These are phyloP conservation scores for Lecanicillium sp. DNA, from an alignment of 2,329 filamentous ascomycete species.

Conservation along the genomic window DNA sequence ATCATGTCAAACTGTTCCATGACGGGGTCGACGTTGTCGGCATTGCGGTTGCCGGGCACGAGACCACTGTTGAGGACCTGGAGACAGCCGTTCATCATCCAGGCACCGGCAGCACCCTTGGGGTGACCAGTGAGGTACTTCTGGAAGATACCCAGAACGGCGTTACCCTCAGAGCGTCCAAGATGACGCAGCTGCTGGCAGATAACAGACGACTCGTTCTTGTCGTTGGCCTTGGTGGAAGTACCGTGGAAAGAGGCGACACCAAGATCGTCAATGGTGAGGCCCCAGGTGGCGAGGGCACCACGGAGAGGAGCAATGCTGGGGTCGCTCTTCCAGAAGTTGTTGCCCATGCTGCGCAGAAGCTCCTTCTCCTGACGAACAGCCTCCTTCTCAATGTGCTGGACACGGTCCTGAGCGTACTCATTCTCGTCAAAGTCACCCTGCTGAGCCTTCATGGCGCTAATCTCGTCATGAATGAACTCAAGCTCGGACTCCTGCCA, in stretches of 20 bases:
- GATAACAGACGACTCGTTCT: conserved; percentile 97
- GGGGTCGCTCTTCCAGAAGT: conserved; percentile 96
- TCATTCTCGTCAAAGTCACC: conserved; percentile 72
- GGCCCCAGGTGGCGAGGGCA: conserved; percentile 93
- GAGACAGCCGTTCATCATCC: conserved; percentile 99
- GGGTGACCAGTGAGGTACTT: conserved; percentile 98
- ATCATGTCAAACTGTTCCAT: conserved; percentile 99
- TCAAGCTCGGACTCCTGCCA: conserved; percentile 95
- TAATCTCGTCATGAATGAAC: conserved; percentile 86
- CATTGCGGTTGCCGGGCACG: conserved; percentile 95
- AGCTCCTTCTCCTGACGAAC: conserved; percentile 88
- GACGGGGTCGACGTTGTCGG: conserved; percentile 90
- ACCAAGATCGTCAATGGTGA: conserved; percentile 90
- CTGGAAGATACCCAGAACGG: conserved; percentile 94
- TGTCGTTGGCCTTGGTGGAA: conserved; percentile 97
- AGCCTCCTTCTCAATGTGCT: conserved; percentile 82
- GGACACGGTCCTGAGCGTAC: conserved; percentile 77
- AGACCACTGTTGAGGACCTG: conserved; percentile 92
- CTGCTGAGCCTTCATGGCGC: conserved; percentile 79
- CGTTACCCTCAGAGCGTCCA: conserved; percentile 93
- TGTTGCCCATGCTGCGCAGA: conserved; percentile 88
- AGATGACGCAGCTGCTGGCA: conserved; percentile 95
- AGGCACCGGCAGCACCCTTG: conserved; percentile 97
- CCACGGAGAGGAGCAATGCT: conserved; percentile 93
- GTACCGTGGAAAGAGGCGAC: conserved; percentile 99